phyloP scores from a whole-genome alignment of 1,284 basidiomycete genomes.

The Ceratobasidium sp. region DNA sequence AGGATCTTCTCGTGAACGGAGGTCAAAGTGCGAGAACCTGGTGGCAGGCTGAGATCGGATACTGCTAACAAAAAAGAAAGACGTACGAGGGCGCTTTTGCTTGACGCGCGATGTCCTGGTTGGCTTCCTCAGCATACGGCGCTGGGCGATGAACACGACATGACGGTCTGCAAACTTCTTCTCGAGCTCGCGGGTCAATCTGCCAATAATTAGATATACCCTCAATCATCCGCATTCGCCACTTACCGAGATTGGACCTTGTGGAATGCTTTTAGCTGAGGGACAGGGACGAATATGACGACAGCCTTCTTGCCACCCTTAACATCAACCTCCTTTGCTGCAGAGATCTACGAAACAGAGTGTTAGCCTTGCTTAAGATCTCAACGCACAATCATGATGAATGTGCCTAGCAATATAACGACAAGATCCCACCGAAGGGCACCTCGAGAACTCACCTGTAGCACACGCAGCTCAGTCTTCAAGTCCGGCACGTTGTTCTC shows the following conservation, averaged over 20 bases:
- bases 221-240: constrained; percentile 21
- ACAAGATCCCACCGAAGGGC: background rate
- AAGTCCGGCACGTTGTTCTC: constrained; percentile 99
- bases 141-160: constrained; percentile 98
- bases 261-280: constrained; percentile 98
- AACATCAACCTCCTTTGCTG: constrained; percentile 98
- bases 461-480: constrained; percentile 94
- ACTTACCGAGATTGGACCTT: constrained; percentile 97
- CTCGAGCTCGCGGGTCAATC: constrained; percentile 98
- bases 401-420: background rate
- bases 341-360: constrained; percentile 74
- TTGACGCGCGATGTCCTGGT: constrained; percentile 92
- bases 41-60: background rate
- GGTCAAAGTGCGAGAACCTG: constrained; percentile 91
- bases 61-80: background rate
- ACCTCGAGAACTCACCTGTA: constrained; percentile 68
- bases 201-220: constrained; percentile 57
- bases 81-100: constrained; percentile 92
- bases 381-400: background rate
- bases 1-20: constrained; percentile 98
- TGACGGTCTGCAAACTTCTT: constrained; percentile 99
- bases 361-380: background rate
- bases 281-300: constrained; percentile 97
- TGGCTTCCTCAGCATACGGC: constrained; percentile 98
- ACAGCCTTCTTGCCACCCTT: constrained; percentile 99